A percentile compares a stretch with the other conserved stretches of the same genome.
These are phyloP conservation scores for Marasmius tenuissimus DNA, from an alignment of 1,284 basidiomycete species.

Conservation along the genomic window DNA sequence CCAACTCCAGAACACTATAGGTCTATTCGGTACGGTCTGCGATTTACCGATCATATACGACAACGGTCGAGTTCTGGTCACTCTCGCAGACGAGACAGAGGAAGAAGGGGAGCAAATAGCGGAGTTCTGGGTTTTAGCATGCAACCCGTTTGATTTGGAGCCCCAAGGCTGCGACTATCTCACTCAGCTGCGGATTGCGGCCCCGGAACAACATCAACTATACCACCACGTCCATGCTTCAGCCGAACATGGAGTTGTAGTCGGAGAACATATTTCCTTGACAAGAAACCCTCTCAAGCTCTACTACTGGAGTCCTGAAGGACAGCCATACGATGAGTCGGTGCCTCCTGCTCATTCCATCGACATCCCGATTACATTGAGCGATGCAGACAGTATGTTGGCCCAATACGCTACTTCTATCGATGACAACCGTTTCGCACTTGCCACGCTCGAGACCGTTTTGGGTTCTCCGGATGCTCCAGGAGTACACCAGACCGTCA, in stretches of 20 bases:
- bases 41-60: neutral
- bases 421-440: neutral
- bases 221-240: neutral
- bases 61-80: neutral
- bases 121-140: neutral
- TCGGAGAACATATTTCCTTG: neutral
- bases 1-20: neutral
- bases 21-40: neutral
- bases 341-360: neutral
- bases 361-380: neutral
- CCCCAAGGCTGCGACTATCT: neutral
- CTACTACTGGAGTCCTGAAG: neutral
- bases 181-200: neutral
- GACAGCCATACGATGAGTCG: constrained; percentile 1
- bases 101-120: neutral
- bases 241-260: neutral
- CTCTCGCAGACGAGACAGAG: neutral
- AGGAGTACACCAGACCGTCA: neutral
- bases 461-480: neutral
- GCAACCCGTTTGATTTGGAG: constrained; percentile 2
- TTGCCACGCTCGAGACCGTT: neutral
- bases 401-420: neutral
- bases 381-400: neutral
- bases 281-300: neutral
- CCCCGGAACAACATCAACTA: neutral